Evolutionary conservation across 139 green algal species (phyloP).

Genomic region (Nannochloris sp.): DNA sequence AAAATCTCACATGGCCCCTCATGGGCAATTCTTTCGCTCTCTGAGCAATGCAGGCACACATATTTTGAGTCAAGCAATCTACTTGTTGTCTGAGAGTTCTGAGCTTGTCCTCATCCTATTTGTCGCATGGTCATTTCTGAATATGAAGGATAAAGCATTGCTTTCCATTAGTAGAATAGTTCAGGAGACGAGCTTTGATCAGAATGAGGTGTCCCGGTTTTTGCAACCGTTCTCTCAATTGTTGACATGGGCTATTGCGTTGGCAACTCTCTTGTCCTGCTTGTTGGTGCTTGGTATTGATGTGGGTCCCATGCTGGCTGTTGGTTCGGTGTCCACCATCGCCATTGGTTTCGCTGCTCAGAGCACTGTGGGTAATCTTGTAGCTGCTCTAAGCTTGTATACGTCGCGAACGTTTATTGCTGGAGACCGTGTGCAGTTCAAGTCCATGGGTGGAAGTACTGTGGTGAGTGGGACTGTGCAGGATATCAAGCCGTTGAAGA

Average conservation of each 20-base stretch:
- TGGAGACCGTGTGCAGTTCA: slow-evolving; percentile 41
- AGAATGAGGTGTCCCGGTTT: slow-evolving; percentile 5
- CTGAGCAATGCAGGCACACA: background rate
- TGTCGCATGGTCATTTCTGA: slow-evolving; percentile 11
- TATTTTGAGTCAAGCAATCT: background rate
- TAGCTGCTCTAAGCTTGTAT: slow-evolving; percentile 28
- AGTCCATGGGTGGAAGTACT: slow-evolving; percentile 15
- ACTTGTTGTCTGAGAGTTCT: slow-evolving; percentile 6
- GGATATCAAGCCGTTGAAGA: slow-evolving; percentile 37
- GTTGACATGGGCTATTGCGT: slow-evolving; percentile 18
- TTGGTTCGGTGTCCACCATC: slow-evolving; percentile 9
- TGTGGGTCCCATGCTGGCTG: slow-evolving; percentile 12
- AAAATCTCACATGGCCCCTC: background rate
- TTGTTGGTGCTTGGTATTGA: slow-evolving; percentile 18
- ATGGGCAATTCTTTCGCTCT: background rate
- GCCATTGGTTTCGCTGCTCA: slow-evolving; percentile 29
- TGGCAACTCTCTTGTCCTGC: background rate
- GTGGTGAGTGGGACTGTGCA: slow-evolving; percentile 28
- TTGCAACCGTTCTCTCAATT: slow-evolving; percentile 14
- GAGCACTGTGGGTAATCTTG: slow-evolving; percentile 23
- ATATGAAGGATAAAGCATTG: slow-evolving; percentile 7
- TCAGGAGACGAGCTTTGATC: background rate
- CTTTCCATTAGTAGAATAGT: slow-evolving; percentile 9
- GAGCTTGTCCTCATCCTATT: slow-evolving; percentile 27
- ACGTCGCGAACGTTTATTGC: slow-evolving; percentile 34